Conservation (phyloP, 768 basidiomycete species). For the Pleurotus tuoliensis region DNA sequence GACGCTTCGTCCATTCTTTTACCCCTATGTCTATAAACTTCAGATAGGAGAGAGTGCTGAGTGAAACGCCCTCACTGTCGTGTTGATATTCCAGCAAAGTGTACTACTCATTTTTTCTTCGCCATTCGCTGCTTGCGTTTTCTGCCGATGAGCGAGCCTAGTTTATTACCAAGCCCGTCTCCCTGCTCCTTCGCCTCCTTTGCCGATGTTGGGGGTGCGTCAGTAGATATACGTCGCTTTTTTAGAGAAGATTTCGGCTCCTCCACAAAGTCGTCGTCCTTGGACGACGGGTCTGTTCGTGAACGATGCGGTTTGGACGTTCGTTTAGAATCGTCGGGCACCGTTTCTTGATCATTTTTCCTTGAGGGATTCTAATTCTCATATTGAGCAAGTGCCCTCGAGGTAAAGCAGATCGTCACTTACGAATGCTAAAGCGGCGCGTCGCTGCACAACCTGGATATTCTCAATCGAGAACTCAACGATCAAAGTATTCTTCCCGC, state of each 20-base stretch:
- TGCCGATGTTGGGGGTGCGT: constrained; percentile 10
- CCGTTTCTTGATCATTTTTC: neutral
- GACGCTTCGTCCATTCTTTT: too few relatives aligned
- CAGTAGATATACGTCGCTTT: constrained; percentile 31
- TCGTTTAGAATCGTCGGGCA: constrained; percentile 7
- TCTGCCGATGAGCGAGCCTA: constrained; percentile 75
- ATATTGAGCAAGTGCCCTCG: neutral
- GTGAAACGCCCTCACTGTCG: too few relatives aligned
- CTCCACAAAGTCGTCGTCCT: neutral
- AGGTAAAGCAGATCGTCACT: constrained; percentile 5
- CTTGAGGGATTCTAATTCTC: constrained; percentile 6
- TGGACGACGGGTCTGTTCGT: neutral
- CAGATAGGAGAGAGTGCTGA: too few relatives aligned
- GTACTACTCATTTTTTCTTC: constrained; percentile 18
- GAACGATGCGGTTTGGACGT: constrained; percentile 17
- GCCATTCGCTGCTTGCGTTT: constrained; percentile 70
- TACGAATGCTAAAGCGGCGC: constrained; percentile 40
- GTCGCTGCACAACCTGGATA: constrained; percentile 79
- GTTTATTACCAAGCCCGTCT: constrained; percentile 30
- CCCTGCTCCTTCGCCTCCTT: constrained; percentile 14
- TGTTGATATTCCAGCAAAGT: too few relatives aligned
- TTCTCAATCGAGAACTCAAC: constrained; percentile 99
- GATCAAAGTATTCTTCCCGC: constrained; percentile 52
- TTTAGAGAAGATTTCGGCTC: constrained; percentile 30
- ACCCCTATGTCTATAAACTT: too few relatives aligned